Percentiles rank a stretch among this genome's conserved stretches.
Evolutionary conservation across 192 early-diverging fungal genomes (phyloP).

Genomic region (Entomortierella chlamydospora): DNA sequence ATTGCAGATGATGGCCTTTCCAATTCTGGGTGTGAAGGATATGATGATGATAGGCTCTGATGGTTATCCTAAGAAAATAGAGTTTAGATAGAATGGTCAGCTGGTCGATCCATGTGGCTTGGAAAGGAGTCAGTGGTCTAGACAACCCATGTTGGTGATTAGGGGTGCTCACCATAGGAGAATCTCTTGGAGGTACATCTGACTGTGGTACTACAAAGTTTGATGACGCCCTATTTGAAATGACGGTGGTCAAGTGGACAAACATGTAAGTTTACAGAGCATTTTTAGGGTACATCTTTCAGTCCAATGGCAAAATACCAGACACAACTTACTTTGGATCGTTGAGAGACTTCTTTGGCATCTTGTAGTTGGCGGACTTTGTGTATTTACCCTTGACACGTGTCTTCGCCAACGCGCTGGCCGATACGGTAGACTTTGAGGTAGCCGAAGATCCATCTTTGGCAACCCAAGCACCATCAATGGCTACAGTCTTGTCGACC

Average conservation of each 20-base stretch:
- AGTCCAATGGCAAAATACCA: background rate
- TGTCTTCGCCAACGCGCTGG: slow-evolving; percentile 18
- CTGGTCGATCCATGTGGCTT: background rate
- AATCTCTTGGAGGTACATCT: background rate
- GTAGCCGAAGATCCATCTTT: slow-evolving; percentile 34
- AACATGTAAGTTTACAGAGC: background rate
- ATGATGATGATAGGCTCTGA: slow-evolving; percentile 18
- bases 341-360: slow-evolving; percentile 23
- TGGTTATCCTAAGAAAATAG: slow-evolving; percentile 5
- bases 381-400: slow-evolving; percentile 38
- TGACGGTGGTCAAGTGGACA: background rate
- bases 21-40: slow-evolving; percentile 17
- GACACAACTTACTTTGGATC: slow-evolving; percentile 23
- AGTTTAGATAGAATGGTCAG: too few relatives aligned
- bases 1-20: slow-evolving; percentile 22
- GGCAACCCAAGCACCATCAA: slow-evolving; percentile 38
- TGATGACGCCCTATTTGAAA: background rate
- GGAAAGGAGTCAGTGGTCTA: too few relatives aligned
- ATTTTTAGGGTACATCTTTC: background rate
- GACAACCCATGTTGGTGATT: too few relatives aligned
- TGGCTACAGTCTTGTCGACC: slow-evolving; percentile 65
- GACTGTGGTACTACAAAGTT: slow-evolving; percentile 1
- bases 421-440: slow-evolving; percentile 4
- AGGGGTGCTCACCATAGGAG: too few relatives aligned
- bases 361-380: slow-evolving; percentile 50